Conservation (phyloP, 176 grass and related monocot genomes). For the Triticum aestivum region IWGSC_CS_RefSeq_v2.1 NC_057795.1:61989509-61990008, state of each 20-base stretch:
- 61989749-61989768: slow-evolving; percentile 17
- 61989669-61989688: no score
- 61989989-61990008: neutral
- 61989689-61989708: neutral
- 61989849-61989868: slow-evolving; percentile 12
- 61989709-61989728: slow-evolving; percentile 14
- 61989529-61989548: no score
- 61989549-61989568: no score
- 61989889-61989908: slow-evolving; percentile 33
- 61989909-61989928: slow-evolving; percentile 68
- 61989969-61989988: slow-evolving; percentile 51
- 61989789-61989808: neutral
- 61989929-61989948: slow-evolving; percentile 64
- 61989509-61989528: neutral
- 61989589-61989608: no score
- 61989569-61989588: no score
- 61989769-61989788: neutral
- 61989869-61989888: neutral
- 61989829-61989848: neutral
- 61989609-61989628: no score
- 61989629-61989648: no score
- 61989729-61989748: no score
- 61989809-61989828: no score
- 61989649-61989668: no score
- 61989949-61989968: slow-evolving; percentile 56